Evolutionary conservation across 192 early-diverging fungal species (phyloP), one percentile per base, ranked within the genome.

Genomic region (Coemansia sp.): DNA sequence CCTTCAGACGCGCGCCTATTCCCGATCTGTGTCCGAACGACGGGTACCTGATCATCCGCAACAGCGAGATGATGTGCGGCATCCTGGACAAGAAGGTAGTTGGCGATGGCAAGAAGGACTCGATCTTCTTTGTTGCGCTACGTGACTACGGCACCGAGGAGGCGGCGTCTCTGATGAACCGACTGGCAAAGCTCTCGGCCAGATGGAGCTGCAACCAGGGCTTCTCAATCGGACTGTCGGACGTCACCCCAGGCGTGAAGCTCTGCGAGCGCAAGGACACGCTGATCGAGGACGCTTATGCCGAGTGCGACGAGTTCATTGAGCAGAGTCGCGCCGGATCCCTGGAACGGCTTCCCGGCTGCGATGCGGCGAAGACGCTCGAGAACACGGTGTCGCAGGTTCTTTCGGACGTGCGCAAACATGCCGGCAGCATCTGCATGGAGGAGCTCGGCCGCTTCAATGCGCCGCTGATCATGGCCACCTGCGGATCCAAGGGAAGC

Each of bases 401-500:
- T 49, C 88, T 99, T 19, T 91, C 89, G 21, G 86, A 85, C 59
- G 94, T 98, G 77, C 95, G 98, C 85, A 95, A 95, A 74, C 86
- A 90, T 64, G 89, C 94, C 44, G 94, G 94, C 85, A 86, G 91
- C 68, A 87, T 94, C 53, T 98, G 97, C 84, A 88, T 95, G 88
- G 86, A 87, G 45, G 95, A 98, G 75, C 85, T 99, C 44, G 95
- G 93, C 71, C 93, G 89, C 77, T 90, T 94, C 86, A 99, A 99
- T 69, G 93, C 96, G 13, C 97, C 97, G 18, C 85, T 95, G 56
- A 98, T 97, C 83, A 99, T 99, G 98, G 94, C 94, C 16, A 86
- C 92, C n/a, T 98, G 97, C 80, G 97, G 95, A 43, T 99, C 98
- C 49, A 99, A 99, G 77, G 98, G 98, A 70, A 98, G 96, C 54